A percentile compares a stretch with the other conserved stretches of the same genome.
phyloP scores from a whole-genome alignment of 352 stramenopile species.

The Globisporangium cederbergense region DNA sequence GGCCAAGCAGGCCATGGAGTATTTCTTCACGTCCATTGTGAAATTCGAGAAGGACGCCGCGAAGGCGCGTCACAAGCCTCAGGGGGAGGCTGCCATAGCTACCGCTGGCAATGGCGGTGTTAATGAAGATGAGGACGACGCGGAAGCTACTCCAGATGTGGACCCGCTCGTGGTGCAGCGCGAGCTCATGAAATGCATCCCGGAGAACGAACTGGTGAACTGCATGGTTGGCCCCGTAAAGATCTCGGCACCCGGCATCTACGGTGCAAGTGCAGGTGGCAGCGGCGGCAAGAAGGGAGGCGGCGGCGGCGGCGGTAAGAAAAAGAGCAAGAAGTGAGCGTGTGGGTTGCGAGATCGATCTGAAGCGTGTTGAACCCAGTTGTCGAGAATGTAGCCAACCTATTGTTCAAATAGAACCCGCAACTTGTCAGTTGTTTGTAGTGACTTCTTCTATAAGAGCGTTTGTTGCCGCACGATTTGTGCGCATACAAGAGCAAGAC shows the following conservation, averaged over 20 bases:
- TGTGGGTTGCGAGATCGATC: no score
- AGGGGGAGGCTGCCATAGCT: background rate
- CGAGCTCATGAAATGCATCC: constrained; percentile 87
- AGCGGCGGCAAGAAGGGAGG: constrained; percentile 42
- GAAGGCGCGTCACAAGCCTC: constrained; percentile 10
- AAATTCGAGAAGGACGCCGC: constrained; percentile 59
- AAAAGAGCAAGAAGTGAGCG: constrained; percentile 30
- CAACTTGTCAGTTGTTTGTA: no score
- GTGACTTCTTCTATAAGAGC: no score
- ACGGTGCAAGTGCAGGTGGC: constrained; percentile 25
- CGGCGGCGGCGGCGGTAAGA: constrained; percentile 13
- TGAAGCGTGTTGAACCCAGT: no score
- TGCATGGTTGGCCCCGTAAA: constrained; percentile 91
- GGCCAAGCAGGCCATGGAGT: constrained; percentile 82
- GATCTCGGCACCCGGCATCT: constrained; percentile 71
- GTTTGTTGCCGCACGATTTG: no score
- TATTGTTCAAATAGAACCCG: no score
- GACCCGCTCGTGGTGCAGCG: constrained; percentile 74
- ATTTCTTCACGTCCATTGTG: constrained; percentile 71
- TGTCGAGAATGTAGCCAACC: no score
- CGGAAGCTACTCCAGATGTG: constrained; percentile 41
- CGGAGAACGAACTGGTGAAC: constrained; percentile 86
- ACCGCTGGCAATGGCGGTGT: constrained; percentile 1
- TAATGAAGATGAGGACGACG: constrained; percentile 19
- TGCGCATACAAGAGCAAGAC: no score